A percentile compares a stretch with the other conserved stretches of the same genome.
Evolutionary conservation across 1,284 basidiomycete genomes (phyloP).

Genomic region (Spongispora temasekensis): DNA sequence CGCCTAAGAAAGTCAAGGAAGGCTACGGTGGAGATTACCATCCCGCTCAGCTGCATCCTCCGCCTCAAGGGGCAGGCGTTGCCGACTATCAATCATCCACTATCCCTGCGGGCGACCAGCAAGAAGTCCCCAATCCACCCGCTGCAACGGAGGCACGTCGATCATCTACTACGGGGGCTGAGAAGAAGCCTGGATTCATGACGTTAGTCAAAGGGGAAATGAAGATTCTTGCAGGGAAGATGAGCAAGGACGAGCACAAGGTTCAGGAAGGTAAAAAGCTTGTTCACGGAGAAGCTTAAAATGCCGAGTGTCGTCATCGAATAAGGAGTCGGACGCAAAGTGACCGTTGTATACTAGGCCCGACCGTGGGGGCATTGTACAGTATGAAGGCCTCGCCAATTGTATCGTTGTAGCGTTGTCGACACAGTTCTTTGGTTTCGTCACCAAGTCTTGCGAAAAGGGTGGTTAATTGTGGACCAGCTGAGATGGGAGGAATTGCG

Average conservation of each 20-base stretch:
- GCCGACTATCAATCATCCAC: slow-evolving; percentile 16
- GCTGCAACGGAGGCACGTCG: background rate
- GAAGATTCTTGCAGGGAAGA: slow-evolving; percentile 45
- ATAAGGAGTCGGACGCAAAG: too few relatives aligned
- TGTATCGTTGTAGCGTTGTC: slow-evolving; percentile 6
- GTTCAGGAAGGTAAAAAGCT: slow-evolving; percentile 42
- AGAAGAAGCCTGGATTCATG: slow-evolving; percentile 40
- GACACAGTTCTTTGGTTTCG: background rate
- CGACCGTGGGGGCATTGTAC: background rate
- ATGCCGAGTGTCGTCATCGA: background rate
- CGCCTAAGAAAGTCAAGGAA: background rate
- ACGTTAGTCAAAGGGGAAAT: slow-evolving; percentile 47
- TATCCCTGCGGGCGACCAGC: background rate
- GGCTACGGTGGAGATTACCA: slow-evolving; percentile 27
- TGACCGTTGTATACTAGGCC: slow-evolving; percentile 9
- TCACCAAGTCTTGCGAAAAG: background rate
- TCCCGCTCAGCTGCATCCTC: slow-evolving; percentile 31
- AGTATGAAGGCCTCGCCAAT: slow-evolving; percentile 3
- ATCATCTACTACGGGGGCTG: too few relatives aligned
- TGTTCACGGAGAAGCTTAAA: slow-evolving; percentile 29
- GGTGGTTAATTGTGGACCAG: too few relatives aligned
- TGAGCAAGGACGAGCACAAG: slow-evolving; percentile 43
- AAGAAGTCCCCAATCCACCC: background rate
- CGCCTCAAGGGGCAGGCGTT: slow-evolving; percentile 20
- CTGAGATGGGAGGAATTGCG: too few relatives aligned